Evolutionary conservation across 2,329 filamentous ascomycete species (phyloP), one percentile per base, ranked within the genome.

Genomic region (Taxawa tesnikishii): DNA sequence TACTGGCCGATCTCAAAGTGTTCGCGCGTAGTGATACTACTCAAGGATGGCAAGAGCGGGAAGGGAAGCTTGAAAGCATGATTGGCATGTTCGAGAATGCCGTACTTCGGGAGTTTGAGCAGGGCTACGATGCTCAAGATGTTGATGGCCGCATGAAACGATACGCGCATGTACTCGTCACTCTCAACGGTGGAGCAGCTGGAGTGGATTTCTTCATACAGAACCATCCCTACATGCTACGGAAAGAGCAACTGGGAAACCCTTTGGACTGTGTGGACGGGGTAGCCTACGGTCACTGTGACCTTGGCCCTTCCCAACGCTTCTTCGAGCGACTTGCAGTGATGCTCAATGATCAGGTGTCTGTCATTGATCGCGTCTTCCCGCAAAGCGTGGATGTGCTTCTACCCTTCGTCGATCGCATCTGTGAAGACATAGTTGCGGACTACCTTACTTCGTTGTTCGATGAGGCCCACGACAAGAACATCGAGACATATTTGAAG

Each of bases 101-200:
- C 3, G 87, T 92, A 3, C 60, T 94, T 31, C 73, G 81, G 29
- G 90, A 98, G 53, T 98, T 98, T 44, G 82, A 92, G 55, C 81
- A 90, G 42, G 90, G 84, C 4, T 93, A 92, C 43, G 83, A 90
- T 52, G 77, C 75, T 26, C 82, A 80, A 60, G 88, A 98, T 53
- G 75, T 92, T 33, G 81, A 93, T 42, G n/a, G n/a, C n/a, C 70
- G 77, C 33, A 94, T 96, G 88, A 75, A 71, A 44, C 74, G 81
- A 48, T 96, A 94, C 55, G 87, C 87, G 2, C 75, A 84, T 45
- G 85, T 98, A 11, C 61, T 98, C 35, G 75, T 82, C 36, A 70
- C 72, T 2, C 65, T 98, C 27, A 92, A 93, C 51, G 84, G 83
- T 15, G 85, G 84, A 11, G 67, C 69, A 25, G 77, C 79, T 10